Evolutionary conservation across 176 grass and related monocot species (phyloP), one percentile per base, ranked within the genome.

Genomic region (Oryza rufipogon): DNA sequence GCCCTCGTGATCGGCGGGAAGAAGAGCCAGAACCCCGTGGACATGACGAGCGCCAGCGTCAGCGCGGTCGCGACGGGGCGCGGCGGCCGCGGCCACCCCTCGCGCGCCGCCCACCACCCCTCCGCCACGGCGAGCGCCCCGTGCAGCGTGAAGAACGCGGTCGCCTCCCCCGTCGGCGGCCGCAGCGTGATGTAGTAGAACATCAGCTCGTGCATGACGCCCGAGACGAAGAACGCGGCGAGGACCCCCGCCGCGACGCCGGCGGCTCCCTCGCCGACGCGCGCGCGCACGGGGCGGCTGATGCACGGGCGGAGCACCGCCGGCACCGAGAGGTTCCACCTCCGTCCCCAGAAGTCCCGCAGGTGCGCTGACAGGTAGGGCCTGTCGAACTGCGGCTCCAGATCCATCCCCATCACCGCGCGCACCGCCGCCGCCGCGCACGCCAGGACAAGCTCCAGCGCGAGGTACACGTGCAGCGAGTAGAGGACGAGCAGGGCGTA

Each of bases 341-440:
- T 66, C 25, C 94, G 87, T 14, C 91, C 91, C 94, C 89, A 96
- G 64, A 91, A 93, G 25, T 96, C 94, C 3, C 81, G 30, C 3
- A 93, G 81, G 16, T 89, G 91, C 2, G 74, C 16, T 0, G 94
- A 78, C 9, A 91, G 74, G 72, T 91, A 93, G 0, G 87, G 94
- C 72, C 67, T 76, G 88, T 96, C 73, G 91, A 96, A 93, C 56
- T 93, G 94, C 30, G 94, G 87, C 70, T 91, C 89, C 44, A 96
- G 80, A 17, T 91, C 81, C 30, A 89, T 45, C 12, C 77, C 83
- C 23, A 86, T 73, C n/a, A 89, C 5, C 61, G 78, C 63, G 38
- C 84, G 64, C 25, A 78, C 77, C 12, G 45, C 67, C 47, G 74
- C 81, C 3, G 91, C 84, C 15, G 66, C 45, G 16, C 36, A 25